Evolutionary conservation across 257 asterid species (phyloP), one percentile per base, ranked within the genome.

Genomic region (Solanum medicagineum): DNA sequence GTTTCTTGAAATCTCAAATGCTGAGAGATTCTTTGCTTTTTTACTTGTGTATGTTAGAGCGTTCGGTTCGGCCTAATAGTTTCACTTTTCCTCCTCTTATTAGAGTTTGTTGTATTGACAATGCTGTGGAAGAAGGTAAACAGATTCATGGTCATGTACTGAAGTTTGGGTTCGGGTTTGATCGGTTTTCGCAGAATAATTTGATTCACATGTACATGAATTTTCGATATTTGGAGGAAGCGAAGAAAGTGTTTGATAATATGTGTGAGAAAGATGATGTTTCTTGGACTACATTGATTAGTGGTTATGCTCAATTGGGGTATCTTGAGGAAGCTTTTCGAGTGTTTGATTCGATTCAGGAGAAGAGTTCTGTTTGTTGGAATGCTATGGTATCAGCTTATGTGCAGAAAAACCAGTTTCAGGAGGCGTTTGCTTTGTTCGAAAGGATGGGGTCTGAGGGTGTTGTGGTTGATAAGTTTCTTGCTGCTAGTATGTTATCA

Each of bases 281-380:
- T 86, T 92, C 99, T 73, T 95, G 97, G 95, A 95, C 98, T n/a
- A 92, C 98, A 36, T 84, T 94, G 92, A 94, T 94, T 62, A 92
- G 93, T 85, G 97, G 99, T 4, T 94, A 85, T 84, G 91, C 96
- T 4, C 92, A 84, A 13, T 59, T 84, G 77, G 98, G 97, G 5
- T 71, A 75, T 55, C 83, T 94, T 22, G 92, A 92, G 42, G 93
- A 93, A 65, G 99, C 97, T 36, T 62, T 80, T 81, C 74, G 19
- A 16, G 88, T 92, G 83, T 94, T 95, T 16, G 91, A 92, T 82
- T 88, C 90, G n/a, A 92, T 92, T 92, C 90, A 89, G 1, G 22
- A 10, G 59, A 85, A 87, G 54, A 89, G 84, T 80, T 87, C 93
- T 1, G 90, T 92, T 51, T 84, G 84, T 87, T 95, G 99, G 99